These are phyloP conservation scores for Piromyces finnis DNA, from an alignment of 192 early-diverging fungal species.

Conservation along the genomic window DNA sequence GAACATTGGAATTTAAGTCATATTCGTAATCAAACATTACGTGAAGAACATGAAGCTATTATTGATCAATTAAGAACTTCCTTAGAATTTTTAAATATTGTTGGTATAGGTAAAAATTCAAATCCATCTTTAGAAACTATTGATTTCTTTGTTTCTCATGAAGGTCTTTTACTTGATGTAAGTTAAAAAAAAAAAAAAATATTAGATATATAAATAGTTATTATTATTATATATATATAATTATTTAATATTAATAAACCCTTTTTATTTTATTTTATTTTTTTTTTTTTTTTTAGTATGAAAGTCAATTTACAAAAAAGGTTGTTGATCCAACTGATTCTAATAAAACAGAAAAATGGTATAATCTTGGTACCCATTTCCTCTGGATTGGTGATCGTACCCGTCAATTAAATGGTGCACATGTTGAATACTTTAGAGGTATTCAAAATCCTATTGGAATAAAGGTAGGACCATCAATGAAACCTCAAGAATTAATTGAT, in stretches of 20 bases:
- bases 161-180: conserved; percentile 74
- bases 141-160: conserved; percentile 88
- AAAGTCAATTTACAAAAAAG: background rate
- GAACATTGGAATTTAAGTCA: conserved; percentile 47
- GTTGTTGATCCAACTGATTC: background rate
- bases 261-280: background rate
- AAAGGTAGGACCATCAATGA: conserved; percentile 86
- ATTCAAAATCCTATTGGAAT: conserved; percentile 92
- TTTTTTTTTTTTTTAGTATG: background rate
- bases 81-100: conserved; percentile 83
- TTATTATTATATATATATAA: no score
- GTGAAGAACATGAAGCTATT: conserved; percentile 76
- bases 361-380: conserved; percentile 91
- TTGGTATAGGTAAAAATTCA: conserved; percentile 58
- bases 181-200: no score
- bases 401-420: conserved; percentile 80
- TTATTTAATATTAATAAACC: background rate
- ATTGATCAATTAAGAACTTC: conserved; percentile 73
- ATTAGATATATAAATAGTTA: no score
- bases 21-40: conserved; percentile 57
- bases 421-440: conserved; percentile 96
- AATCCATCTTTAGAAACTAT: conserved; percentile 48
- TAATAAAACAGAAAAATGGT: conserved; percentile 17
- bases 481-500: conserved; percentile 63
- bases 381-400: conserved; percentile 99